phyloP scores from a whole-genome alignment of 768 basidiomycete species.

The Russula ochroleuca region DNA sequence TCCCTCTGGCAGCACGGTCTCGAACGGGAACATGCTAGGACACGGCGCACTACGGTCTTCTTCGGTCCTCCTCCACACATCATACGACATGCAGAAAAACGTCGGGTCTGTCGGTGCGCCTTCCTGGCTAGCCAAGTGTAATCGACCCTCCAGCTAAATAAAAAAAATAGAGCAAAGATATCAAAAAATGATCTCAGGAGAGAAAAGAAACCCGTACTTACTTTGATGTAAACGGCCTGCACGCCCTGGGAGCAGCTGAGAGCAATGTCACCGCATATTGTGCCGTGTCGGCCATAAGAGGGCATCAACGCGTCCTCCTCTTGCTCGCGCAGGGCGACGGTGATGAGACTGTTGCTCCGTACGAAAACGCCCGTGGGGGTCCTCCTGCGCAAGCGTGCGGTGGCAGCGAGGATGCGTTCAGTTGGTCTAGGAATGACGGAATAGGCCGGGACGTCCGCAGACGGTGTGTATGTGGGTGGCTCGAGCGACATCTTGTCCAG shows the following conservation, averaged over 20 bases:
- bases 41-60: slow-evolving; percentile 24
- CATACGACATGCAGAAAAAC: slow-evolving; percentile 21
- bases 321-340: slow-evolving; percentile 47
- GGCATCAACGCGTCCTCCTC: slow-evolving; percentile 40
- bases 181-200: too few relatives aligned
- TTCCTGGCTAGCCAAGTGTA: slow-evolving; percentile 23
- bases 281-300: slow-evolving; percentile 42
- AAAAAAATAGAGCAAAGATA: too few relatives aligned
- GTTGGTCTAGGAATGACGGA: slow-evolving; percentile 49
- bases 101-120: slow-evolving; percentile 5
- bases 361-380: slow-evolving; percentile 41
- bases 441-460: slow-evolving; percentile 53
- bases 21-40: slow-evolving; percentile 42
- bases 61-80: slow-evolving; percentile 23
- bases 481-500: not conserved
- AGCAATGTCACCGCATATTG: slow-evolving; percentile 43
- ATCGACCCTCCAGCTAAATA: slow-evolving; percentile 30
- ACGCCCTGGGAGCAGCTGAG: slow-evolving; percentile 41
- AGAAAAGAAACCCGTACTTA: too few relatives aligned
- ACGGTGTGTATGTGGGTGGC: slow-evolving; percentile 53
- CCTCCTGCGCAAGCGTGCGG: slow-evolving; percentile 32
- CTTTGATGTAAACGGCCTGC: slow-evolving; percentile 42
- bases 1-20: slow-evolving; percentile 26
- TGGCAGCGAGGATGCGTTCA: slow-evolving; percentile 51
- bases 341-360: slow-evolving; percentile 39